Base-by-base conservation (phyloP, 495 filamentous ascomycete species). In the Penicillium lividum region DNA sequence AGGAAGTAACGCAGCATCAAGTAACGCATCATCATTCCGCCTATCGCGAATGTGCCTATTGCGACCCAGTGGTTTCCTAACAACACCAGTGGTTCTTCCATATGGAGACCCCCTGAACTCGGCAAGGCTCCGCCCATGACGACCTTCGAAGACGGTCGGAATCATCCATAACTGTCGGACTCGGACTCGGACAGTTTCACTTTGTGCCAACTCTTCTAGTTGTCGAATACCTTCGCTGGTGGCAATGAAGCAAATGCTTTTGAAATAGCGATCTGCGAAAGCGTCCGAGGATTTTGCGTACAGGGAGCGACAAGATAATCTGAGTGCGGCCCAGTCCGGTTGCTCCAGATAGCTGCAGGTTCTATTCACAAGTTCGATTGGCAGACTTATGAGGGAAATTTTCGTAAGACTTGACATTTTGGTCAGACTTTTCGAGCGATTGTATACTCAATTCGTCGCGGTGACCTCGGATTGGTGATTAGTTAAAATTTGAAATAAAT, bases 181-280 rank as follows among this genome's bases (percentile, higher is more conserved):
- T 38, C 34, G 34, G 4, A 13, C 34, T 11, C 34, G 11, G 11
- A 48, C 22, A 25, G 18, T 28, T 11, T 48, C 28, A 9, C 22
- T 28, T 48, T 48, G 25, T 11, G 28, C 45, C 5, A 48, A 28
- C 7, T 13, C 28, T 48, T 48, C 45, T 15, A 48, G 45, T n/a
- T 48, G 22, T 13, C 45, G 45, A 48, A 48, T 9, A 28, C 45
- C 22, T 28, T 48, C 45, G 13, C 45, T 48, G 7, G 45, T 48
- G 45, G 22, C 22, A 48, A 48, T 48, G 22, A 48, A 48, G 18
- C 22, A 28, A 29, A 48, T 48, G 22, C 22, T 48, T 28, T 29
- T 48, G 28, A 48, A 29, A 48, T 28, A 48, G 7, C 45, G 25
- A 28, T 15, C 4, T 28, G 45, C 45, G 34, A 38, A 38, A 2